Base-by-base conservation (phyloP, 345 rosid species). In the thale cress (Arabidopsis thaliana) region DNA sequence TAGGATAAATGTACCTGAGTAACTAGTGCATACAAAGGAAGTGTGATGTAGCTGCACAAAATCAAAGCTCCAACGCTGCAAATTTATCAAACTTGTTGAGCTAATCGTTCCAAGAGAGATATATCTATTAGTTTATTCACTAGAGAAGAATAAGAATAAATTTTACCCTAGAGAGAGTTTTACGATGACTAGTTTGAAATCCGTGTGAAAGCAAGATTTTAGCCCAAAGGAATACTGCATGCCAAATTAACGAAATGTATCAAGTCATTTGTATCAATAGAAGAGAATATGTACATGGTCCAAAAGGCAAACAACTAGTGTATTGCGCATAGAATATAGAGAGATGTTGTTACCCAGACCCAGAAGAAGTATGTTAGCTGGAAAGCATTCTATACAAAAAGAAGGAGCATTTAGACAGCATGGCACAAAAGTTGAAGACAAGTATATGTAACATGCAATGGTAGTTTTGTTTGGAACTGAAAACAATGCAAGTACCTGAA, bases 291-390 rank as follows among this genome's bases (percentile, higher is more conserved):
- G 20, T 16, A 55, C 38, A 24, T 52, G 7, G 36, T 22, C 11
- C 13, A 16, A 41, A 55, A 67, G 30, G 38, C 11, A 67, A 67
- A 67, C 60, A 67, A 67, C 60, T 67, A 51, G 2, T 7, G 50
- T 25, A 36, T 53, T 53, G 20, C 41, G 40, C 22, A 46, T 34
- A 41, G 36, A 55, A 32, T 13, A 33, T 41, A 40, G 59, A 22
- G 58, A 66, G 59, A 23, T 8, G 37, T 33, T 11, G 32, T 80
- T 85, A 91, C 97, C 98, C 83, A 89, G 55, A 91, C 84, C 98
- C 97, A 93, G 30, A 91, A 65, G 87, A 91, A 91, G 76, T 89
- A 93, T 14, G 97, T 93, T 75, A 93, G 88, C 83, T 91, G 96
- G 83, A 93, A 89, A 20, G 97, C 97, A 44, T 89, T 93, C 97